phyloP scores from a whole-genome alignment of 2,329 filamentous ascomycete species.

The Curvularia verruculosa region DNA sequence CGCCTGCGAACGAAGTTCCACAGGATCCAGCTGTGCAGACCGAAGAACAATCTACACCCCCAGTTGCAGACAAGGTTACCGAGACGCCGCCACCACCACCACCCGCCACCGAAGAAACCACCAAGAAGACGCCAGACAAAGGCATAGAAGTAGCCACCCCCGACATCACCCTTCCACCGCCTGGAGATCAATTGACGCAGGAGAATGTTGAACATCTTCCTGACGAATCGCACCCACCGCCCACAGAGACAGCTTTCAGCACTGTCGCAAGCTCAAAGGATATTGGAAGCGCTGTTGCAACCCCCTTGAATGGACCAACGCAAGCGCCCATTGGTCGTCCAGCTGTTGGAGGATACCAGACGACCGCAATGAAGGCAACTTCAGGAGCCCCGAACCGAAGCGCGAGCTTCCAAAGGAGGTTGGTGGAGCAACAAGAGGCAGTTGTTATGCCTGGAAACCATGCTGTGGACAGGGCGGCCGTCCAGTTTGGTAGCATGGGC shows the following conservation, averaged over 20 bases:
- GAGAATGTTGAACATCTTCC: slow-evolving; percentile 90
- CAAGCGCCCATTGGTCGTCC: slow-evolving; percentile 66
- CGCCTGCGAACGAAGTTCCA: slow-evolving; percentile 49
- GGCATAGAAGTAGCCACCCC: slow-evolving; percentile 59
- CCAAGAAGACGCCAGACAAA: slow-evolving; percentile 44
- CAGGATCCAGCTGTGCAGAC: slow-evolving; percentile 47
- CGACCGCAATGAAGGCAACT: slow-evolving; percentile 82
- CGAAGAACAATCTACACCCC: slow-evolving; percentile 50
- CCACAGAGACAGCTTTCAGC: slow-evolving; percentile 84
- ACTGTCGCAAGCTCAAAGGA: slow-evolving; percentile 88
- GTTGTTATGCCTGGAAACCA: slow-evolving; percentile 98
- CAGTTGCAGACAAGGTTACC: slow-evolving; percentile 47
- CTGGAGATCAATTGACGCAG: slow-evolving; percentile 85
- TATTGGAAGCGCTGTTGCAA: slow-evolving; percentile 62
- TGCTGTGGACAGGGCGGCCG: slow-evolving; percentile 87
- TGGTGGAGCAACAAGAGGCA: slow-evolving; percentile 94
- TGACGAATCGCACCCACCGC: slow-evolving; percentile 76
- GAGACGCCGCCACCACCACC: slow-evolving; percentile 44
- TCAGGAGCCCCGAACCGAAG: slow-evolving; percentile 64
- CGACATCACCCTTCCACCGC: slow-evolving; percentile 63
- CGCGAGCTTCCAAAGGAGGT: slow-evolving; percentile 81
- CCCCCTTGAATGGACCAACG: slow-evolving; percentile 61
- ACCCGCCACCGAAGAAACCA: slow-evolving; percentile 33
- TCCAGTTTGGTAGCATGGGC: slow-evolving; percentile 96
- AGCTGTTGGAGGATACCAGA: slow-evolving; percentile 74